Conservation (phyloP, 768 basidiomycete species). For the Boletus rubescentipes region DNA sequence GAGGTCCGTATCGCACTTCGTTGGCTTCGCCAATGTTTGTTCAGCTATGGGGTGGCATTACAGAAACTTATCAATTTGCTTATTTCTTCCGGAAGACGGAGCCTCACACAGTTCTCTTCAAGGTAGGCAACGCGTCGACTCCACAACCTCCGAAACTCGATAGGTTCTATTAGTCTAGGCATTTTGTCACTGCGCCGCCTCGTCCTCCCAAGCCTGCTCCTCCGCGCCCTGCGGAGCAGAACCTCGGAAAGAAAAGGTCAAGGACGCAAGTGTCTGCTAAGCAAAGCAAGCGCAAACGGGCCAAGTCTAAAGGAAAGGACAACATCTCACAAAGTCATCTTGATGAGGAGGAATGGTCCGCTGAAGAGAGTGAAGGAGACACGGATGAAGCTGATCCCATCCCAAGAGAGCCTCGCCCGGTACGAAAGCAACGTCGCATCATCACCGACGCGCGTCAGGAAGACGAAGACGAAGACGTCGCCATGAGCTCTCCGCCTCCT, state of each 20-base stretch:
- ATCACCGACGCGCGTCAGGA: conserved; percentile 27
- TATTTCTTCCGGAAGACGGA: conserved; percentile 86
- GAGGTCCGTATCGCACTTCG: conserved; percentile 48
- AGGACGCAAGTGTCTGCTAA: conserved; percentile 13
- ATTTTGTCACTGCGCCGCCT: conserved; percentile 37
- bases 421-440: conserved; percentile 32
- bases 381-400: conserved; percentile 10
- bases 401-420: conserved; percentile 24
- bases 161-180: conserved; percentile 36
- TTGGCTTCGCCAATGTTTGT: neutral
- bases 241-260: conserved; percentile 19
- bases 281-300: conserved; percentile 29
- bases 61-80: conserved; percentile 88
- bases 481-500: conserved; percentile 13
- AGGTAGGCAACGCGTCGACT: conserved; percentile 46
- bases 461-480: conserved; percentile 20
- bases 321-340: conserved; percentile 27
- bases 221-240: neutral
- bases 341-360: conserved; percentile 24
- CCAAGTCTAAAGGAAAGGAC: conserved; percentile 41
- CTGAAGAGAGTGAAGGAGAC: conserved; percentile 22
- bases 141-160: neutral
- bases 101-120: conserved; percentile 76
- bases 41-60: neutral
- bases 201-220: conserved; percentile 17